Percentiles rank a stretch among this genome's conserved stretches.
Evolutionary conservation across 176 grass and related monocot genomes (phyloP).

Genomic region (Bromus sterilis): DNA sequence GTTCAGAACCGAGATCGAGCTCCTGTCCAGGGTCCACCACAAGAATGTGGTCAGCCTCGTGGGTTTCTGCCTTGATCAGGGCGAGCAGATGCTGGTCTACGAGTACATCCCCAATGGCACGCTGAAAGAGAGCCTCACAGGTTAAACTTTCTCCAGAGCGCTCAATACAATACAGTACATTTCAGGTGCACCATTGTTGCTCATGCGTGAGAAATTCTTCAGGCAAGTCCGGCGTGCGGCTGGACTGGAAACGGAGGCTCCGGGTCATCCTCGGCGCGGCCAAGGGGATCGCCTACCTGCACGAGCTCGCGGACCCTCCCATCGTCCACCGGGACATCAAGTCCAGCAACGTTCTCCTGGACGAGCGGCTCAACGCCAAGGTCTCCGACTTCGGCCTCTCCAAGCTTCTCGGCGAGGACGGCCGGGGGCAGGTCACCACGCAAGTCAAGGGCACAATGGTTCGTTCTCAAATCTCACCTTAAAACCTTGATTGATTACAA

Average conservation of each 20-base stretch:
- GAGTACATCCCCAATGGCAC: conserved; percentile 84
- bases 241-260: conserved; percentile 73
- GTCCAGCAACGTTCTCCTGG: conserved; percentile 78
- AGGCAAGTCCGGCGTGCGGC: conserved; percentile 71
- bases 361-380: conserved; percentile 74
- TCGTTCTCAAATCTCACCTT: not conserved
- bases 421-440: conserved; percentile 33
- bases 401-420: conserved; percentile 47
- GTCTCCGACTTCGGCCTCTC: conserved; percentile 85
- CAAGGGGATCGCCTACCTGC: conserved; percentile 70
- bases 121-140: conserved; percentile 77
- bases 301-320: conserved; percentile 77
- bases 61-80: conserved; percentile 77
- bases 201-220: not conserved
- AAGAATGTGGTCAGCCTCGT: conserved; percentile 81
- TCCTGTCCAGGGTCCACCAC: conserved; percentile 75
- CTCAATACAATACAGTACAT: not conserved
- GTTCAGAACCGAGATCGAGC: conserved; percentile 80
- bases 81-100: conserved; percentile 72
- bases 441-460: conserved; percentile 96
- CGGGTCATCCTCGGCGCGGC: conserved; percentile 58
- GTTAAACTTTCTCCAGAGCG: not conserved
- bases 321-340: conserved; percentile 92
- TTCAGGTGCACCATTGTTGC: not conserved
- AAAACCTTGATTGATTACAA: not conserved